Conservation (phyloP, 306 rosid genomes). For the Morella rubra region DNA sequence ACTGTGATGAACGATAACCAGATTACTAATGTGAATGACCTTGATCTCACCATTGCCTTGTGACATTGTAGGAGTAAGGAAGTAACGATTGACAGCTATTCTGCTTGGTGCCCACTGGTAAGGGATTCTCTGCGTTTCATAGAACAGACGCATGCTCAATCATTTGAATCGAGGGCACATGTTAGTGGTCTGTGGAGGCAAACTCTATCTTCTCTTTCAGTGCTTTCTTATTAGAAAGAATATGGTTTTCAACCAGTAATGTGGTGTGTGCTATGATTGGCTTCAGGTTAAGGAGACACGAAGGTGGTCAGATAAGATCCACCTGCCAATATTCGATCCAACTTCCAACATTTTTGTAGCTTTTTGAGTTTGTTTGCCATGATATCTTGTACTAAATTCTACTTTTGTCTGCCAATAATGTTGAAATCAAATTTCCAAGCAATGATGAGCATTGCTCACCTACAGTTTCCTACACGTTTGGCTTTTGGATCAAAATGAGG, state of each 20-base stretch:
- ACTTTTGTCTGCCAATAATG: conserved; percentile 6
- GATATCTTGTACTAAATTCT: neutral
- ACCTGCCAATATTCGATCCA: neutral
- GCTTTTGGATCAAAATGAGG: neutral
- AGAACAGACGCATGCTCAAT: neutral
- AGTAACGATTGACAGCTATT: neutral
- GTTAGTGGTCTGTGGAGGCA: neutral
- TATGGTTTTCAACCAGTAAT: neutral
- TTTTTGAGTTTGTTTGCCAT: neutral
- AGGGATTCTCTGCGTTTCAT: neutral
- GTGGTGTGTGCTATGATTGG: conserved; percentile 6
- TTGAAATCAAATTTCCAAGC: neutral
- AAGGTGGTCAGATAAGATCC: neutral
- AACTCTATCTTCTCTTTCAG: neutral
- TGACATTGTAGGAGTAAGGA: neutral
- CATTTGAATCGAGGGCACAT: neutral
- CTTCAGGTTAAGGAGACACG: conserved; percentile 2
- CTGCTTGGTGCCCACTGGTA: neutral
- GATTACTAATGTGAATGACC: neutral
- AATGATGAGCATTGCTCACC: neutral
- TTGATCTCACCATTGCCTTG: conserved; percentile 14
- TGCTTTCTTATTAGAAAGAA: neutral
- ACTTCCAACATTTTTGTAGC: neutral
- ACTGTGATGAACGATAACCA: neutral
- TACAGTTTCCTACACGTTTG: neutral